phyloP scores from a whole-genome alignment of 225 moss, liverwort and hornwort species.

The Lunularia cruciata region DNA sequence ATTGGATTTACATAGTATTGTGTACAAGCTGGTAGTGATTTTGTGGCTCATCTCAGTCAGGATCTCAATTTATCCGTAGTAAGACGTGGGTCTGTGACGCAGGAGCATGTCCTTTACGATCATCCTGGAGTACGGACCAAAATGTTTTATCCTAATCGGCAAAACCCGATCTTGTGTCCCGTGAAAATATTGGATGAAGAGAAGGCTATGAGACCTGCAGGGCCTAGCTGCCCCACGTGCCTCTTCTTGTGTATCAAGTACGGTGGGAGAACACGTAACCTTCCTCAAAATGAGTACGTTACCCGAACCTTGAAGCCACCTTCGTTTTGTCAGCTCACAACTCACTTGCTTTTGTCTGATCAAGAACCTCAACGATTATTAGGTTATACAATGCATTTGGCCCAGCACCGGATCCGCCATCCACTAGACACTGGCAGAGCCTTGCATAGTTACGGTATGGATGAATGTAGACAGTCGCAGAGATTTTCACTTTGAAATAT shows the following conservation, averaged over 20 bases:
- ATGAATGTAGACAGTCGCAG: too few species aligned
- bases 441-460: too few species aligned
- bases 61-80: too few species aligned
- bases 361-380: too few species aligned
- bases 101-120: constrained; percentile 87
- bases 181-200: constrained; percentile 80
- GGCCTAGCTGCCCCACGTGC: constrained; percentile 74
- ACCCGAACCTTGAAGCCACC: not conserved
- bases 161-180: constrained; percentile 71
- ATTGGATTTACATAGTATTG: too few species aligned
- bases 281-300: constrained; percentile 87
- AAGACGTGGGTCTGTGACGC: not conserved
- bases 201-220: constrained; percentile 74
- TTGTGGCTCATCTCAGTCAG: too few species aligned
- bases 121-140: constrained; percentile 74
- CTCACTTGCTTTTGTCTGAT: too few species aligned
- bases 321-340: not conserved
- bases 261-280: constrained; percentile 86
- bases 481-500: too few species aligned
- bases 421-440: too few species aligned
- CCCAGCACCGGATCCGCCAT: not conserved
- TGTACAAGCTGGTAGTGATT: too few species aligned
- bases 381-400: too few species aligned
- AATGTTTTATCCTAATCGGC: constrained; percentile 69
- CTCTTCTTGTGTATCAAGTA: constrained; percentile 90